These are phyloP conservation scores for Lactarius hengduanensis DNA, from an alignment of 768 basidiomycete species.

Conservation along the genomic window DNA sequence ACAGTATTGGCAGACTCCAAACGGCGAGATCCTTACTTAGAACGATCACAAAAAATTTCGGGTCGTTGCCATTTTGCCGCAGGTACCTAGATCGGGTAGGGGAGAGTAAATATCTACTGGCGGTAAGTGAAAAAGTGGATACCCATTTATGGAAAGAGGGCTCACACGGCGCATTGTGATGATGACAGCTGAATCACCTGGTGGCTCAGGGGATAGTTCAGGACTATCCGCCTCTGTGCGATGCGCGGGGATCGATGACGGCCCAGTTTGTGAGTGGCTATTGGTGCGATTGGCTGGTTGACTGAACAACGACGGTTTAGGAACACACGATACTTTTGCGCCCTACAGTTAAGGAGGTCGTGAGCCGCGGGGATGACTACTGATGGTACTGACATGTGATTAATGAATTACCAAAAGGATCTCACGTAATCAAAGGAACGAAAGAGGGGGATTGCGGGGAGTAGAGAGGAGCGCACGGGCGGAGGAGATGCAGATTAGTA, in stretches of 20 bases:
- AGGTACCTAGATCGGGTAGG: slow-evolving; percentile 92
- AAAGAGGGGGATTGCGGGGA: background rate
- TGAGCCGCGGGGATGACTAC: slow-evolving; percentile 83
- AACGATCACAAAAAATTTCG: slow-evolving; percentile 89
- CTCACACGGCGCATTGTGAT: background rate
- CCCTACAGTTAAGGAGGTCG: slow-evolving; percentile 81
- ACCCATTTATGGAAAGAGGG: background rate
- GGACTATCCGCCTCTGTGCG: slow-evolving; percentile 91
- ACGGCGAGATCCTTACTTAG: slow-evolving; percentile 84
- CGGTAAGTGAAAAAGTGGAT: slow-evolving; percentile 47
- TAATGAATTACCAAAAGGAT: background rate
- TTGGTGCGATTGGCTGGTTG: background rate
- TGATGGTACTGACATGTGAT: slow-evolving; percentile 34
- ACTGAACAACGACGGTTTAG: slow-evolving; percentile 37
- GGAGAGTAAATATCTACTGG: slow-evolving; percentile 90
- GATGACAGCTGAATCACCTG: slow-evolving; percentile 75
- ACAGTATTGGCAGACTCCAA: slow-evolving; percentile 52
- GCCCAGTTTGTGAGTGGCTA: slow-evolving; percentile 75
- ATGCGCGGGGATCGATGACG: slow-evolving; percentile 84
- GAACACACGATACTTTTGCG: slow-evolving; percentile 85
- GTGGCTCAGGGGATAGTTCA: slow-evolving; percentile 86
- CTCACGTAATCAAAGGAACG: background rate
- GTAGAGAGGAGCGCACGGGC: background rate
- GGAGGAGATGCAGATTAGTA: background rate
- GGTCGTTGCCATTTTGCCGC: slow-evolving; percentile 92